Evolutionary conservation across 2,329 filamentous ascomycete species (phyloP).

Genomic region (Cladosporium sp.): DNA sequence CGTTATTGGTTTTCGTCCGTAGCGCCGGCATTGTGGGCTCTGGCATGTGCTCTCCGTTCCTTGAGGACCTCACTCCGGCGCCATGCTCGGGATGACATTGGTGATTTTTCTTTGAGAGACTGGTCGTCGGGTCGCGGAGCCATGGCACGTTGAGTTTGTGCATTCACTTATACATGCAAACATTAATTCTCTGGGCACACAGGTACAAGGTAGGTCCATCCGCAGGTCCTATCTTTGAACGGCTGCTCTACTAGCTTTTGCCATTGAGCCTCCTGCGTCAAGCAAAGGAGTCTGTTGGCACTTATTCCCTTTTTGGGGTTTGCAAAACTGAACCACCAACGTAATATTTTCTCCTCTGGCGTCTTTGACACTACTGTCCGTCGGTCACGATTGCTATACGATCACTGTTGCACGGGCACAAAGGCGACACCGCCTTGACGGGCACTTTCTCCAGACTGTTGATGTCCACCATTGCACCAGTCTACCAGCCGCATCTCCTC

Average conservation of each 20-base stretch:
- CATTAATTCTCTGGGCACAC: neutral
- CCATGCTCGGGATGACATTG: neutral
- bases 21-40: neutral
- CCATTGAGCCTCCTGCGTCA: neutral
- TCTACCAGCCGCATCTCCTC: neutral
- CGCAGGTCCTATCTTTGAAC: neutral
- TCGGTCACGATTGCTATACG: neutral
- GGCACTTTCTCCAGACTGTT: neutral
- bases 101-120: neutral
- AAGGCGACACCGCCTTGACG: neutral
- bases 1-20: slow-evolving; percentile 2
- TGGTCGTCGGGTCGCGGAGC: neutral
- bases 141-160: neutral
- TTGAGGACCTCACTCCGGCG: neutral
- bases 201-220: neutral
- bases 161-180: neutral
- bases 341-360: neutral
- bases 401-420: neutral
- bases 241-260: neutral
- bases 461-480: neutral
- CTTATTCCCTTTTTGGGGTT: neutral
- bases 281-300: neutral
- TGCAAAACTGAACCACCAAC: neutral
- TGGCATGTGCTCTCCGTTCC: neutral
- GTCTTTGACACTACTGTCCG: neutral